phyloP scores from a whole-genome alignment of 345 rosid genomes.

The Capsella bursapastoris region DNA sequence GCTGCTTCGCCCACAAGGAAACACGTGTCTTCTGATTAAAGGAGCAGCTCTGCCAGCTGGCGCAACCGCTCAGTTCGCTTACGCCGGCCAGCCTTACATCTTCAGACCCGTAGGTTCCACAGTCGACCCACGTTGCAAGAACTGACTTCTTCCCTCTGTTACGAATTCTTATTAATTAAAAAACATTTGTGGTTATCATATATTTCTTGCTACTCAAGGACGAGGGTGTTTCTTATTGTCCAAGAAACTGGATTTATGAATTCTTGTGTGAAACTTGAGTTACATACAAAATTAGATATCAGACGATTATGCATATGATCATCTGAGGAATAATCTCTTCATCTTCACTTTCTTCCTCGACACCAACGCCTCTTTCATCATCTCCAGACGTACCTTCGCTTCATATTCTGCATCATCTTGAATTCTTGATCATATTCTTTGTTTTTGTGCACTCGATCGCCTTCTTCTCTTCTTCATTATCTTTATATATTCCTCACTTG shows the following conservation, averaged over 20 bases:
- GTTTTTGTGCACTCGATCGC: too few relatives aligned
- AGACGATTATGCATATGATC: background rate
- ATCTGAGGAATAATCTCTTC: background rate
- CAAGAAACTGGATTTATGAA: background rate
- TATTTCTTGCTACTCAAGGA: slow-evolving; percentile 14
- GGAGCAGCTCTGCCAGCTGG: slow-evolving; percentile 30
- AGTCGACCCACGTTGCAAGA: slow-evolving; percentile 30
- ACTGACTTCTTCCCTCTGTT: background rate
- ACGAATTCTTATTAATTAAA: background rate
- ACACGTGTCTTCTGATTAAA: slow-evolving; percentile 34
- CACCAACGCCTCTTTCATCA: too few relatives aligned
- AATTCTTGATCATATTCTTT: too few relatives aligned
- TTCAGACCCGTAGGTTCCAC: slow-evolving; percentile 29
- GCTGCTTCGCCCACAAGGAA: slow-evolving; percentile 25
- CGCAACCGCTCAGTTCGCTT: slow-evolving; percentile 8
- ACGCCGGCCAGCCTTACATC: slow-evolving; percentile 38
- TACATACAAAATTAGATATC: background rate
- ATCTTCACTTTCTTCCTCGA: too few relatives aligned
- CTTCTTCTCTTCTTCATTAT: too few relatives aligned
- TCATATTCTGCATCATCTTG: too few relatives aligned
- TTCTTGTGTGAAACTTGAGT: slow-evolving; percentile 16
- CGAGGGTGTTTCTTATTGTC: background rate
- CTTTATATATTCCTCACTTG: background rate
- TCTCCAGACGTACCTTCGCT: too few relatives aligned
- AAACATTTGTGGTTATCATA: background rate